Percentiles rank a stretch among this genome's conserved stretches.
Evolutionary conservation across 1,284 basidiomycete species (phyloP).

Genomic region (Sutorius eximius): DNA sequence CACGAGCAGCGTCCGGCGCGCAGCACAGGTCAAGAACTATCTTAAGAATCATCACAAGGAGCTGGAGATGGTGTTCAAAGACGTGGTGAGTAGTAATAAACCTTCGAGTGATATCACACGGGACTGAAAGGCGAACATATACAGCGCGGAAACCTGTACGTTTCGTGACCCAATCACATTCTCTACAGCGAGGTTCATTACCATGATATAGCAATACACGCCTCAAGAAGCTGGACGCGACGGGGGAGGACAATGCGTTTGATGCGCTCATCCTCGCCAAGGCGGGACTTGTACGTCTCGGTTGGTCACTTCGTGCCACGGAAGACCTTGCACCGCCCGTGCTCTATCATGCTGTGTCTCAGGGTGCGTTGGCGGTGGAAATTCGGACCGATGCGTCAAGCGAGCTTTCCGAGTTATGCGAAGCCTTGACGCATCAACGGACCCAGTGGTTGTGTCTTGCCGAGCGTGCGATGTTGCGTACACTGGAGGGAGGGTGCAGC

Average conservation of each 20-base stretch:
- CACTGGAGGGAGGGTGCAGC: constrained; percentile 95
- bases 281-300: constrained; percentile 88
- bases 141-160: constrained; percentile 79
- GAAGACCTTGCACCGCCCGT: constrained; percentile 73
- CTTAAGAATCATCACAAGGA: constrained; percentile 56
- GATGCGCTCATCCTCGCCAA: constrained; percentile 92
- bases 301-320: constrained; percentile 78
- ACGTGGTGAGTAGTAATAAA: constrained; percentile 68
- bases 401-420: constrained; percentile 62
- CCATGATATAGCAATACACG: constrained; percentile 71
- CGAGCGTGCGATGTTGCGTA: constrained; percentile 84
- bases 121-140: constrained; percentile 5
- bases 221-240: constrained; percentile 87
- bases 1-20: constrained; percentile 90
- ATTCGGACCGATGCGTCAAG: constrained; percentile 72
- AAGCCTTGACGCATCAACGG: constrained; percentile 68
- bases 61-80: constrained; percentile 69
- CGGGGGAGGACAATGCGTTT: constrained; percentile 67
- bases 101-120: neutral
- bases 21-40: constrained; percentile 85
- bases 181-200: constrained; percentile 6
- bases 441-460: constrained; percentile 78
- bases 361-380: constrained; percentile 91
- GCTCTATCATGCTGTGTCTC: constrained; percentile 89
- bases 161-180: constrained; percentile 6